These are phyloP conservation scores for Raphanus raphanistrum DNA, from an alignment of 345 rosid species.

Conservation along the genomic window DNA sequence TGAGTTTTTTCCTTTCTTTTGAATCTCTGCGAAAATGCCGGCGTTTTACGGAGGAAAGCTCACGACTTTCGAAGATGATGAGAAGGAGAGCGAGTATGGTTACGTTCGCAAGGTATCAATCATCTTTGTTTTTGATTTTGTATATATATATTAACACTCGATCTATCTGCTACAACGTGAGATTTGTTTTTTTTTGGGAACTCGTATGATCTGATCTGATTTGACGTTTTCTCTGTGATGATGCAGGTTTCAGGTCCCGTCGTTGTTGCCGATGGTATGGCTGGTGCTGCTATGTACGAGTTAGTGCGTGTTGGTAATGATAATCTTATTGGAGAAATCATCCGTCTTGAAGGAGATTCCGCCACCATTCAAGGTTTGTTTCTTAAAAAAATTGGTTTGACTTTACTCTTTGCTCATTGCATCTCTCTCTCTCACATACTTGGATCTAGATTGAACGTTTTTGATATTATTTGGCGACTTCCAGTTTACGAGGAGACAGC, in stretches of 20 bases:
- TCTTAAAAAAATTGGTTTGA: background rate
- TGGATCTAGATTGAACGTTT: background rate
- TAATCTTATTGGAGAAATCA: constrained; percentile 94
- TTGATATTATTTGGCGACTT: background rate
- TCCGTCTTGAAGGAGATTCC: constrained; percentile 97
- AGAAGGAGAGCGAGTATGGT: constrained; percentile 99
- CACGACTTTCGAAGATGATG: constrained; percentile 92
- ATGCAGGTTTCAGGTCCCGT: constrained; percentile 98
- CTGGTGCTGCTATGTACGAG: constrained; percentile 99
- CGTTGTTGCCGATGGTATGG: constrained; percentile 99
- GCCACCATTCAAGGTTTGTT: constrained; percentile 95
- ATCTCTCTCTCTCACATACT: background rate
- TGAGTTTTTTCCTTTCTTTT: background rate
- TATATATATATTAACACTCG: too few relatives aligned
- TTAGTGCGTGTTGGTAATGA: constrained; percentile 98
- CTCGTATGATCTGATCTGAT: constrained; percentile 28
- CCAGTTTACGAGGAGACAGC: constrained; percentile 97
- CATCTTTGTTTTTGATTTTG: too few relatives aligned
- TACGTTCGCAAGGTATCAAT: constrained; percentile 84
- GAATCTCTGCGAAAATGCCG: constrained; percentile 56
- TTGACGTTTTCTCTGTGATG: constrained; percentile 9
- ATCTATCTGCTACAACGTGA: background rate
- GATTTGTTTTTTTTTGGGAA: constrained; percentile 19
- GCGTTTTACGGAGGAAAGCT: constrained; percentile 79
- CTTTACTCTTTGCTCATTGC: background rate